Percentiles rank a stretch among this genome's conserved stretches.
phyloP scores from a whole-genome alignment of 2,329 filamentous ascomycete genomes.

The Alternaria burnsii region DNA sequence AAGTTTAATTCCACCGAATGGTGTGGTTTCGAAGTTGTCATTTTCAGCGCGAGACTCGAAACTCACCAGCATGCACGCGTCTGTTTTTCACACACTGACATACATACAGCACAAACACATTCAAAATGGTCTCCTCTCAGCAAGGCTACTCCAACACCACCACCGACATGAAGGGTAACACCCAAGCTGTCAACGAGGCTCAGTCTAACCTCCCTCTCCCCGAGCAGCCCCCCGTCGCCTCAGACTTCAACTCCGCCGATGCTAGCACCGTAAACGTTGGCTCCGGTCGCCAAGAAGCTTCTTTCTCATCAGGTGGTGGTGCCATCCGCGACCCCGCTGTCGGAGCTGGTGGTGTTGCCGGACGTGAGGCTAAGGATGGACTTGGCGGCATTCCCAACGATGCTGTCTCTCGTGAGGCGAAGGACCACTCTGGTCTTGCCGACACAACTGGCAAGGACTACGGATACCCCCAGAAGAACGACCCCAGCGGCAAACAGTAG shows the following conservation, averaged over 20 bases:
- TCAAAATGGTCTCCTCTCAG: slow-evolving; percentile 36
- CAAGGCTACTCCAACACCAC: slow-evolving; percentile 34
- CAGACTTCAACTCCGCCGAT: slow-evolving; percentile 80
- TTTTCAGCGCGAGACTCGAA: background rate
- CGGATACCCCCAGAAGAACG: slow-evolving; percentile 54
- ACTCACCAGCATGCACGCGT: background rate
- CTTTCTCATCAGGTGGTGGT: slow-evolving; percentile 57
- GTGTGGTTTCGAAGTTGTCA: slow-evolving; percentile 1
- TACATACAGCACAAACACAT: slow-evolving; percentile 9
- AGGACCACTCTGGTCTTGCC: slow-evolving; percentile 51
- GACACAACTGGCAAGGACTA: slow-evolving; percentile 55
- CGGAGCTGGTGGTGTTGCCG: slow-evolving; percentile 64
- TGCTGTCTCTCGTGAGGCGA: slow-evolving; percentile 60
- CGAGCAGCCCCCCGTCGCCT: slow-evolving; percentile 77
- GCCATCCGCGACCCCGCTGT: slow-evolving; percentile 58
- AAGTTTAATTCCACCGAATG: slow-evolving; percentile 4
- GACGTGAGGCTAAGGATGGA: slow-evolving; percentile 68
- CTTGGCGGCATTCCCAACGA: slow-evolving; percentile 67
- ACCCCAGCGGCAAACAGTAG: slow-evolving; percentile 44
- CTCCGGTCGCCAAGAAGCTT: slow-evolving; percentile 62
- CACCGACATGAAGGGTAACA: slow-evolving; percentile 39
- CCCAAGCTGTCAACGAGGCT: slow-evolving; percentile 70
- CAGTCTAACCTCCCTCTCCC: slow-evolving; percentile 80
- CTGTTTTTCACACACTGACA: background rate
- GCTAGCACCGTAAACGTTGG: slow-evolving; percentile 74